These are phyloP conservation scores for Rhizopus arrhizus DNA, from an alignment of 371 early-diverging fungal species.

Conservation along the genomic window DNA sequence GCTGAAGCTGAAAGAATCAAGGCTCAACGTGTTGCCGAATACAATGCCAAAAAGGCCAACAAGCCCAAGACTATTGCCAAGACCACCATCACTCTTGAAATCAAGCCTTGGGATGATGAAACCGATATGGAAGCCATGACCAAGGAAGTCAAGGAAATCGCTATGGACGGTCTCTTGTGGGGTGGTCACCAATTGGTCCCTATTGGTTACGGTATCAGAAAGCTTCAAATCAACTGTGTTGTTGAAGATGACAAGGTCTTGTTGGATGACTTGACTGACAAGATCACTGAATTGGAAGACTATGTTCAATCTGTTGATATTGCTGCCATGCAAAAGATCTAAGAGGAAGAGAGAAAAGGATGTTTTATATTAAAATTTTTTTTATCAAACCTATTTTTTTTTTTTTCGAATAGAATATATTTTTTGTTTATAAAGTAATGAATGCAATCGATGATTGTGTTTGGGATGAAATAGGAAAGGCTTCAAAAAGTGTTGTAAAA, in stretches of 20 bases:
- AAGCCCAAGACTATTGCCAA: conserved; percentile 93
- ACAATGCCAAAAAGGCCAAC: conserved; percentile 89
- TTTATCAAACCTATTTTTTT: too few species aligned
- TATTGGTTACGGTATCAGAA: conserved; percentile 67
- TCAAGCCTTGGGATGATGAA: conserved; percentile 98
- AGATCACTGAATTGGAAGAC: conserved; percentile 82
- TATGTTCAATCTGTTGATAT: conserved; percentile 93
- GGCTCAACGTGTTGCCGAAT: conserved; percentile 88
- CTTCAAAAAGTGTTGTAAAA: too few species aligned
- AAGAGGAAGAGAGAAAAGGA: conserved; percentile 36
- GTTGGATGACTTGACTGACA: conserved; percentile 80
- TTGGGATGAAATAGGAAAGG: too few species aligned
- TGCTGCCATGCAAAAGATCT: conserved; percentile 92
- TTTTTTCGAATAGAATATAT: too few species aligned
- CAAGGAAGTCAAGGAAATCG: conserved; percentile 69
- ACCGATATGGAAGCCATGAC: conserved; percentile 85
- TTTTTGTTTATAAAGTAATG: too few species aligned
- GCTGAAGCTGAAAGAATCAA: conserved; percentile 91
- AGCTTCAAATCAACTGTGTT: conserved; percentile 92
- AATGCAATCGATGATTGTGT: too few species aligned
- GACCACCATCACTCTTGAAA: conserved; percentile 89
- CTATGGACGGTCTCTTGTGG: conserved; percentile 92
- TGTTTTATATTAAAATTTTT: too few species aligned
- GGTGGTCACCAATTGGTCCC: conserved; percentile 78
- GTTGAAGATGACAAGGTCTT: conserved; percentile 86